Percentiles rank a stretch among this genome's conserved stretches.
phyloP scores from a whole-genome alignment of 768 basidiomycete genomes.

The Suillus weaverae region DNA sequence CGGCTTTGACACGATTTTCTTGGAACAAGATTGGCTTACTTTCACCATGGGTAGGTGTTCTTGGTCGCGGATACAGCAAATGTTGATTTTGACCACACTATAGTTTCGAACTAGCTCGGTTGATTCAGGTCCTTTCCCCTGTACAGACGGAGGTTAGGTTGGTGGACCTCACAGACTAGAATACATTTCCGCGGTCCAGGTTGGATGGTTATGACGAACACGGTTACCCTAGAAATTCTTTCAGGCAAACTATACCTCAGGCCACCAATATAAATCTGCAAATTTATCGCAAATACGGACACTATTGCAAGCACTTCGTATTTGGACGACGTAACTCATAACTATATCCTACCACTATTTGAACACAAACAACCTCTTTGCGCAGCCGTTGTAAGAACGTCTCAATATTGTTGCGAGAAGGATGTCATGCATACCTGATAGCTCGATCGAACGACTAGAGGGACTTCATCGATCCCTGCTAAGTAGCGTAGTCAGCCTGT shows the following conservation, averaged over 20 bases:
- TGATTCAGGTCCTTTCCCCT: too few relatives aligned
- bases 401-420: neutral
- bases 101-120: too few relatives aligned
- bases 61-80: too few relatives aligned
- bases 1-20: neutral
- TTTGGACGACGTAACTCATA: neutral
- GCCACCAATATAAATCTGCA: neutral
- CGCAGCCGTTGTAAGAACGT: neutral
- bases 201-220: neutral
- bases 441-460: neutral
- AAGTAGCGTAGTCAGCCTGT: neutral
- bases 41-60: neutral
- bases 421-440: neutral
- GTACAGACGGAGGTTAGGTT: too few relatives aligned
- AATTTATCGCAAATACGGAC: neutral
- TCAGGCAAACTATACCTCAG: neutral
- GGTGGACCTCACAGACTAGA: neutral
- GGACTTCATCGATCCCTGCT: neutral
- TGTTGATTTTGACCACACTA: neutral
- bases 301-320: neutral
- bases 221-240: neutral
- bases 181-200: neutral
- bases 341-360: too few relatives aligned
- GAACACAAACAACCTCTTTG: neutral
- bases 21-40: neutral